Percentiles rank a stretch among this genome's conserved stretches.
phyloP scores from a whole-genome alignment of 768 basidiomycete species.

The Cytidiella melzeri region DNA sequence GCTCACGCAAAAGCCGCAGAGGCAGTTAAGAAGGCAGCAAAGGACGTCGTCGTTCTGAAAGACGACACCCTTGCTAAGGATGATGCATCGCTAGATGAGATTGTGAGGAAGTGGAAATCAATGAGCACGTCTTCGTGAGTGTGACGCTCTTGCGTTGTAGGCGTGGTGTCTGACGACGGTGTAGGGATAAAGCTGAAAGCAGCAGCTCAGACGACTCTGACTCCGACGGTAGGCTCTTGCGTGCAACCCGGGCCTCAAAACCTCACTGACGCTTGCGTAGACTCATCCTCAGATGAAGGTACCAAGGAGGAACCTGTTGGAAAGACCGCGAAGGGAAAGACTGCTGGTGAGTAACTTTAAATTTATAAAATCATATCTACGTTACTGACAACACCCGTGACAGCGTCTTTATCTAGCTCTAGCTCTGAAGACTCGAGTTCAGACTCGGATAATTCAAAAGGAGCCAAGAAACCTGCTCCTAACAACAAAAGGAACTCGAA shows the following conservation, averaged over 20 bases:
- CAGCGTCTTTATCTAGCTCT: constrained; percentile 23
- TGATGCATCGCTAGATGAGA: constrained; percentile 41
- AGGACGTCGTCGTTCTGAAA: constrained; percentile 52
- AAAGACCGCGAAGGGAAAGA: not conserved
- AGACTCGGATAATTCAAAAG: constrained; percentile 16
- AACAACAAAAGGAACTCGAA: constrained; percentile 9
- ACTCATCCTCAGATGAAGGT: not conserved
- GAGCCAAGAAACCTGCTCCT: constrained; percentile 7
- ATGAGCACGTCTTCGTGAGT: constrained; percentile 25
- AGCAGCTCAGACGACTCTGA: not conserved
- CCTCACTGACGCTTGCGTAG: not conserved
- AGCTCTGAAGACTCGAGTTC: constrained; percentile 22
- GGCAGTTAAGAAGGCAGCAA: constrained; percentile 70
- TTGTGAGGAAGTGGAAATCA: constrained; percentile 60
- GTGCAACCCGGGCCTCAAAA: not conserved
- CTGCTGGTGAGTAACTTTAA: not conserved
- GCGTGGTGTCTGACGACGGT: too few relatives aligned
- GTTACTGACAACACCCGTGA: constrained; percentile 13
- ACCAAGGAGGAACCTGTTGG: too few relatives aligned
- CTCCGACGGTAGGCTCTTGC: not conserved
- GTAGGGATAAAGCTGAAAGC: not conserved
- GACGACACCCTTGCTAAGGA: constrained; percentile 47
- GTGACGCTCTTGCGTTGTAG: not conserved
- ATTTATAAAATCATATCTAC: not conserved
- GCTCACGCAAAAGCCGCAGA: constrained; percentile 66